Conservation (phyloP, 2,329 filamentous ascomycete genomes). For the Neonectria faginata region DNA sequence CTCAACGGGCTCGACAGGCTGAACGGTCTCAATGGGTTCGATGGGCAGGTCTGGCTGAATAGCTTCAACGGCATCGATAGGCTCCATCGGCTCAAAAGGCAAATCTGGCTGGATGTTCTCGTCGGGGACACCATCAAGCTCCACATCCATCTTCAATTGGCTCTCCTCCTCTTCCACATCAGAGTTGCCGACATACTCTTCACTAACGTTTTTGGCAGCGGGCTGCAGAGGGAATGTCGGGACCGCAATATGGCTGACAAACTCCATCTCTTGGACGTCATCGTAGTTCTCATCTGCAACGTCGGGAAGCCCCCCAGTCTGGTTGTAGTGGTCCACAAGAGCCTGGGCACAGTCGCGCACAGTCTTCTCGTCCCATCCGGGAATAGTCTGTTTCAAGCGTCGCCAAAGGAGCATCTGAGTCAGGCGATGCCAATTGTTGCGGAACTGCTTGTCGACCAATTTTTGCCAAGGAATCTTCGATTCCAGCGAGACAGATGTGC, state of each 20-base stretch:
- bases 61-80: constrained; percentile 29
- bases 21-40: constrained; percentile 2
- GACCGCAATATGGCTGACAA: constrained; percentile 42
- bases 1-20: constrained; percentile 14
- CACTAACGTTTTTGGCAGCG: constrained; percentile 37
- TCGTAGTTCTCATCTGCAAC: constrained; percentile 47
- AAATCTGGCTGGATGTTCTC: constrained; percentile 43
- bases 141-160: constrained; percentile 27
- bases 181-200: constrained; percentile 48
- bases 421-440: constrained; percentile 53
- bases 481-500: constrained; percentile 55
- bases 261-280: constrained; percentile 50
- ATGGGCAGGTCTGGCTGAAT: constrained; percentile 40
- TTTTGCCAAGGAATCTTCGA: constrained; percentile 62
- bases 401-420: constrained; percentile 56
- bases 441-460: constrained; percentile 56
- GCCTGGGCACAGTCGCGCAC: constrained; percentile 52
- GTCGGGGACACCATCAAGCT: constrained; percentile 31
- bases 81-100: constrained; percentile 48
- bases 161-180: constrained; percentile 42
- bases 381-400: constrained; percentile 52
- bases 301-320: constrained; percentile 50
- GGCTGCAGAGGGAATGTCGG: constrained; percentile 22
- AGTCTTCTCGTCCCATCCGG: constrained; percentile 46
- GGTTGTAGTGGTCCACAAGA: constrained; percentile 51